phyloP scores from a whole-genome alignment of 306 rosid species.

The Quercus berberidifolia region DNA sequence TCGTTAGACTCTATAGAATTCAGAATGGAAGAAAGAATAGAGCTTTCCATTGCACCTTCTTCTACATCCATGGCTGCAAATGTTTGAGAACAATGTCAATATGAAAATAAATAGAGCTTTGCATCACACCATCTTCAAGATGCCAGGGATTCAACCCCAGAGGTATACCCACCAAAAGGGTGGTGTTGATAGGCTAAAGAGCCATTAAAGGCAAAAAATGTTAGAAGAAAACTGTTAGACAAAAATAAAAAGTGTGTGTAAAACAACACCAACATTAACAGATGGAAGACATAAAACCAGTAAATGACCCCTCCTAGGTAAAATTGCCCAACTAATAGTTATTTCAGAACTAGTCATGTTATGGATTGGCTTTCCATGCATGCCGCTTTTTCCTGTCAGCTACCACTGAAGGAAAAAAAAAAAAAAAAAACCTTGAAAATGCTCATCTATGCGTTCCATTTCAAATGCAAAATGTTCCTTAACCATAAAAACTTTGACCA shows the following conservation, averaged over 20 bases:
- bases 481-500: not conserved
- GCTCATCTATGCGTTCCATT: not conserved
- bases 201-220: no score
- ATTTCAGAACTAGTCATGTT: not conserved
- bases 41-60: constrained; percentile 10
- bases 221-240: no score
- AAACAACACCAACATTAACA: not conserved
- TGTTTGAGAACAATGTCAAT: not conserved
- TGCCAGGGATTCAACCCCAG: no score
- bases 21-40: constrained; percentile 2
- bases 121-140: no score
- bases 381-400: not conserved
- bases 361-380: not conserved
- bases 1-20: constrained; percentile 1
- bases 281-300: not conserved
- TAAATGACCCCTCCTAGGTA: not conserved
- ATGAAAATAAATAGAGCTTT: no score
- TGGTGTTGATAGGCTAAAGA: no score
- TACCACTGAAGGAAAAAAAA: not conserved
- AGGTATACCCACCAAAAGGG: no score
- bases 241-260: not conserved
- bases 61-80: constrained; percentile 38
- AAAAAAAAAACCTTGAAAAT: not conserved
- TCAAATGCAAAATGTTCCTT: not conserved
- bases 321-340: not conserved